Percentiles rank a stretch among this genome's conserved stretches.
Conservation (phyloP, 2,329 filamentous ascomycete genomes). For the Calonectria ilicicola region DNA sequence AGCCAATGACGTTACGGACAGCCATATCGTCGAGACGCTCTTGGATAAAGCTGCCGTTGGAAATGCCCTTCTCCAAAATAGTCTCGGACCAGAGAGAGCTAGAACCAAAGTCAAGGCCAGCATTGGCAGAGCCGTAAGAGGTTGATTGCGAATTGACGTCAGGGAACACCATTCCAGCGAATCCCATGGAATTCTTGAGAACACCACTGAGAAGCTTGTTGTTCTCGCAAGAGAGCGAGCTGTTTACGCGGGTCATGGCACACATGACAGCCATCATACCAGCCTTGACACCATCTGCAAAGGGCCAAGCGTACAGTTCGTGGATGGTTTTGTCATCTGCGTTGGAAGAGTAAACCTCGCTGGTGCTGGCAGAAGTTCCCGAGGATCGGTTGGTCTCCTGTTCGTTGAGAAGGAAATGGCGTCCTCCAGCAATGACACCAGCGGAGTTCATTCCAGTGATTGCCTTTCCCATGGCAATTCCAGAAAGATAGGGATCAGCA, state of each 20-base stretch:
- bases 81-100: conserved; percentile 7
- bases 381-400: conserved; percentile 6
- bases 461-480: conserved; percentile 79
- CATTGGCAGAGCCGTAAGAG: conserved; percentile 3
- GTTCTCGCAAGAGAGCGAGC: neutral
- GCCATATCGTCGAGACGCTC: conserved; percentile 11
- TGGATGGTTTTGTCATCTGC: neutral
- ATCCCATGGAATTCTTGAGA: conserved; percentile 78
- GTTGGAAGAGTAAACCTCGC: conserved; percentile 7
- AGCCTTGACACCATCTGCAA: conserved; percentile 7
- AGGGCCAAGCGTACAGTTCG: conserved; percentile 2
- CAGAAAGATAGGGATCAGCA: conserved; percentile 85
- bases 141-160: conserved; percentile 52
- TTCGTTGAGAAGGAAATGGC: neutral
- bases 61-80: conserved; percentile 4
- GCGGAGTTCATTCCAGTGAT: conserved; percentile 74
- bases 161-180: conserved; percentile 76
- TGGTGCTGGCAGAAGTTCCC: neutral
- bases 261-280: conserved; percentile 8
- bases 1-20: neutral
- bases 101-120: conserved; percentile 6
- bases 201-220: conserved; percentile 72
- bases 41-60: conserved; percentile 15
- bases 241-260: neutral
- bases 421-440: conserved; percentile 41